A percentile compares a stretch with the other conserved stretches of the same genome.
phyloP scores from a whole-genome alignment of 2,329 filamentous ascomycete species.

The Dactylonectria estremocensis region DNA sequence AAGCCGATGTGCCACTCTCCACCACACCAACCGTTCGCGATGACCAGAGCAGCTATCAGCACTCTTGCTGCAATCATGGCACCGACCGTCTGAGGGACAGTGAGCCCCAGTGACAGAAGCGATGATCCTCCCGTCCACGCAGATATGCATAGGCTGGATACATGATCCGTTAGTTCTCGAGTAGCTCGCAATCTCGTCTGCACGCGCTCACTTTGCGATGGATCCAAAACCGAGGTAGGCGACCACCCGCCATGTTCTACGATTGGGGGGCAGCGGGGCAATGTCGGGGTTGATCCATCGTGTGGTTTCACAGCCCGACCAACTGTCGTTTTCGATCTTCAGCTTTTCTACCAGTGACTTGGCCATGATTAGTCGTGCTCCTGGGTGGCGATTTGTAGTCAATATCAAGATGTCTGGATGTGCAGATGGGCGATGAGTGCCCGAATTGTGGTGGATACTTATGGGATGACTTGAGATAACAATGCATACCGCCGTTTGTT shows the following conservation, averaged over 20 bases:
- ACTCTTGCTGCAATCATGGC: conserved; percentile 8
- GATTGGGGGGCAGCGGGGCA: conserved; percentile 16
- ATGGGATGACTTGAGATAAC: no score
- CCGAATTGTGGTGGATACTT: no score
- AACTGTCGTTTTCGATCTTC: background rate
- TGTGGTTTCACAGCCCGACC: background rate
- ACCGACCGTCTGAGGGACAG: background rate
- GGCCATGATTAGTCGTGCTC: background rate
- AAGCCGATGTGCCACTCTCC: conserved; percentile 53
- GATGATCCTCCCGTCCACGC: background rate
- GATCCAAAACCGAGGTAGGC: conserved; percentile 5
- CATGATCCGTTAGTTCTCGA: background rate
- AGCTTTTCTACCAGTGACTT: background rate
- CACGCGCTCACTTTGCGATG: background rate
- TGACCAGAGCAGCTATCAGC: conserved; percentile 1
- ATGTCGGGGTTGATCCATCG: conserved; percentile 25
- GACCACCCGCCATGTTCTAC: conserved; percentile 36
- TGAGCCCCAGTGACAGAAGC: background rate
- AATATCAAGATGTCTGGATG: background rate
- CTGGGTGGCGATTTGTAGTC: background rate
- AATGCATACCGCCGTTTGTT: no score
- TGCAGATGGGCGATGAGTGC: no score
- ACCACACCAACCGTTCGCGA: conserved; percentile 49
- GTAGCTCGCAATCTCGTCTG: background rate
- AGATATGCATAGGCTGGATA: background rate